phyloP scores from a whole-genome alignment of 2,329 filamentous ascomycete genomes.

The Phyllosticta citrichinensis region DNA sequence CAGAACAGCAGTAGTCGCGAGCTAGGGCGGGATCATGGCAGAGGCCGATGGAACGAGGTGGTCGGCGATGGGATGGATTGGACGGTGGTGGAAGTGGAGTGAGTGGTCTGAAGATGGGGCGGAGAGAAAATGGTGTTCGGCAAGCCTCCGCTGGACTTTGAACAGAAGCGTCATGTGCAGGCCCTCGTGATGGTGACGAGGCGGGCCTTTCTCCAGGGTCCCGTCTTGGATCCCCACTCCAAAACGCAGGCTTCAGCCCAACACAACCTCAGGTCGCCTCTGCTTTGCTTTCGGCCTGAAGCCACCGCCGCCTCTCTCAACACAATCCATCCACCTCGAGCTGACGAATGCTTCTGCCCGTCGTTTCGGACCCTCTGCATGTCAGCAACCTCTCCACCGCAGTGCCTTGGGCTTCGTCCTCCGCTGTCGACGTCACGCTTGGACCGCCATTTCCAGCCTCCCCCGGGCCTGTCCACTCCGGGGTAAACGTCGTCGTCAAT shows the following conservation, averaged over 20 bases:
- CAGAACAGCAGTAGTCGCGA: background rate
- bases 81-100: background rate
- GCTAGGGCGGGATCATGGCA: background rate
- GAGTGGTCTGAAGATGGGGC: background rate
- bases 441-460: background rate
- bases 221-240: background rate
- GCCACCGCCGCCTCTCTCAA: background rate
- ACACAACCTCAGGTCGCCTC: background rate
- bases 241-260: background rate
- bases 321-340: background rate
- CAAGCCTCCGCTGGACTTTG: background rate
- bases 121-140: background rate
- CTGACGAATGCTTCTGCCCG: background rate
- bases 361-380: background rate
- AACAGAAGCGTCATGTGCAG: background rate
- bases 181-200: background rate
- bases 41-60: background rate
- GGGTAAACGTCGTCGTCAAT: background rate
- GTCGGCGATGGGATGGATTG: background rate
- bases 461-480: background rate
- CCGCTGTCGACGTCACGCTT: background rate
- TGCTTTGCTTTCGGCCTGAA: background rate
- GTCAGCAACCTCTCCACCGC: background rate
- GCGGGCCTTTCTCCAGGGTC: background rate
- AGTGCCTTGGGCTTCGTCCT: background rate